These are phyloP conservation scores for Hyparrhenia diplandra DNA, from an alignment of 176 grass and related monocot species.

Conservation along the genomic window DNA sequence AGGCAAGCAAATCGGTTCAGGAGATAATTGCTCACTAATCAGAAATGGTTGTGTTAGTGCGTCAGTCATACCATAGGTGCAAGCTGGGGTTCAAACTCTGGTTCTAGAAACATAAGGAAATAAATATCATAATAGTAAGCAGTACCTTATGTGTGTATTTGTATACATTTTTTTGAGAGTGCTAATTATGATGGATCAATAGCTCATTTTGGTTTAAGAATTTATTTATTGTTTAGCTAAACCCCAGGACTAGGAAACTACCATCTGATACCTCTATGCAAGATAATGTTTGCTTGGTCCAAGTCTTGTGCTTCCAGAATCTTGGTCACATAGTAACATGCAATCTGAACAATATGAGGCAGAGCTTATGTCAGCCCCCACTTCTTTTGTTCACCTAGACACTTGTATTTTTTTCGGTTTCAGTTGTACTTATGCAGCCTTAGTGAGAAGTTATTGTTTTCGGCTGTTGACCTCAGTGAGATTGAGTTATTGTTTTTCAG, in stretches of 20 bases:
- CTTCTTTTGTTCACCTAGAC: constrained; percentile 8
- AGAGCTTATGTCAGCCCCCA: background rate
- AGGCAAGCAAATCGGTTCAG: background rate
- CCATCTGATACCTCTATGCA: background rate
- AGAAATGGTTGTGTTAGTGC: background rate
- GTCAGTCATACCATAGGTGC: background rate
- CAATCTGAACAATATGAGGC: background rate
- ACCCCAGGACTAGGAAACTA: background rate
- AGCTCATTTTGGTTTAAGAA: background rate
- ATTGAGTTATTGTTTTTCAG: constrained; percentile 47
- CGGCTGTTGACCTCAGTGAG: background rate
- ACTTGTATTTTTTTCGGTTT: constrained; percentile 14
- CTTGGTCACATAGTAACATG: background rate
- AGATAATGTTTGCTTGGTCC: background rate
- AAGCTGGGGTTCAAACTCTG: constrained; percentile 1
- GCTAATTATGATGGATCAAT: constrained; percentile 3
- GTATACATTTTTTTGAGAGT: background rate
- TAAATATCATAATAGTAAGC: background rate
- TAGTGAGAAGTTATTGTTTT: background rate
- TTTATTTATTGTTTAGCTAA: background rate
- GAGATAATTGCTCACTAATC: constrained; percentile 3
- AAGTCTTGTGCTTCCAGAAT: background rate
- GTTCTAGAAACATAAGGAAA: background rate
- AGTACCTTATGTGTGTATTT: background rate
- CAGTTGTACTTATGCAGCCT: background rate